Conservation (phyloP, 129 eudicot species). For the Oenanthe sinensis region DNA sequence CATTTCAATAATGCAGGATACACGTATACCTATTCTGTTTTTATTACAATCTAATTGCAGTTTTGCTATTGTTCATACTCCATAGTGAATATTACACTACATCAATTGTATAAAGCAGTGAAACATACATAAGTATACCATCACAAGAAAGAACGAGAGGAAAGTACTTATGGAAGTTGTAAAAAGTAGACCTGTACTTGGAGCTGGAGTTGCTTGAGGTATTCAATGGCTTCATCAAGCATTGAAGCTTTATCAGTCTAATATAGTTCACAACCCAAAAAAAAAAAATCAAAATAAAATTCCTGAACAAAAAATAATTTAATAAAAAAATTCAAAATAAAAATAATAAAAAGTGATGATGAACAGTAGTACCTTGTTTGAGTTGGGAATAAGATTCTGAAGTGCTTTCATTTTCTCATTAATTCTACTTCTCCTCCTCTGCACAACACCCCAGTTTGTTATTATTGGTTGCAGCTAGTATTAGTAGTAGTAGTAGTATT, state of each 20-base stretch:
- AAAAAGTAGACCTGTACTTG: slow-evolving; percentile 63
- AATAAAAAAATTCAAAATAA: too few relatives aligned
- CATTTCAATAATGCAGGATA: background rate
- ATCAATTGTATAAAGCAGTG: background rate
- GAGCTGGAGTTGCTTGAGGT: slow-evolving; percentile 94
- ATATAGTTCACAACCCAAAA: background rate
- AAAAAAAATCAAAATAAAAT: background rate
- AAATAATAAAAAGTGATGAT: background rate
- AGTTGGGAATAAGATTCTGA: slow-evolving; percentile 86
- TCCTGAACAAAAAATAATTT: background rate
- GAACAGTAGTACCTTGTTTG: slow-evolving; percentile 53
- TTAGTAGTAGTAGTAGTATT: background rate
- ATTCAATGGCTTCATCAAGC: slow-evolving; percentile 95
- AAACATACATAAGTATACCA: background rate
- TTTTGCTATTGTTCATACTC: background rate
- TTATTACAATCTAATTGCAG: background rate
- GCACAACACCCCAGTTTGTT: slow-evolving; percentile 8
- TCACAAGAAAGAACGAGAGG: background rate
- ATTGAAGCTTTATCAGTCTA: slow-evolving; percentile 92
- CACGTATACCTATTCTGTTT: background rate
- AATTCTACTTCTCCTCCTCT: slow-evolving; percentile 95
- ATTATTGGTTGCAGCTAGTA: too few relatives aligned
- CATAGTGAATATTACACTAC: background rate
- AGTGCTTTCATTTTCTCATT: slow-evolving; percentile 96
- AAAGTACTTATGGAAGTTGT: background rate